phyloP scores from a whole-genome alignment of 805 yeast genomes.

The Jamesozyma lodderae region DNA sequence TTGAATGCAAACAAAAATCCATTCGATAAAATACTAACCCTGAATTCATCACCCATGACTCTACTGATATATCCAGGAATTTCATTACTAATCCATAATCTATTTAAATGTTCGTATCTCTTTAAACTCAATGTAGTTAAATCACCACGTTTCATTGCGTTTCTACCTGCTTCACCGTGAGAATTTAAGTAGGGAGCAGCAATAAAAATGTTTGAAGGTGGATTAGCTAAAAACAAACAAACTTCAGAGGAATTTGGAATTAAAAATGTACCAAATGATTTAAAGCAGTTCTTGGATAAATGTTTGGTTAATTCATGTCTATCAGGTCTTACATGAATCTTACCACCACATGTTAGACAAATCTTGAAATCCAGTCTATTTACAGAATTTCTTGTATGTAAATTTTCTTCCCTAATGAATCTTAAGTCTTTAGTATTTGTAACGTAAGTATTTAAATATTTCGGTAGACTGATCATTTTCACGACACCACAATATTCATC shows the following conservation, averaged over 20 bases:
- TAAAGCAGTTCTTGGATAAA: slow-evolving; percentile 23
- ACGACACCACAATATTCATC: slow-evolving; percentile 47
- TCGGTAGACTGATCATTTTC: slow-evolving; percentile 45
- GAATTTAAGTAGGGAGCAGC: slow-evolving; percentile 65
- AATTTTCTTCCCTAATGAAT: slow-evolving; percentile 26
- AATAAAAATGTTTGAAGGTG: slow-evolving; percentile 28
- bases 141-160: slow-evolving; percentile 45
- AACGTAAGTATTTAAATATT: slow-evolving; percentile 33
- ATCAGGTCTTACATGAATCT: slow-evolving; percentile 29
- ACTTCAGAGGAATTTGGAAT: slow-evolving; percentile 31
- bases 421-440: slow-evolving; percentile 26
- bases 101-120: slow-evolving; percentile 49
- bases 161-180: slow-evolving; percentile 65
- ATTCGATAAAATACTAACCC: slow-evolving; percentile 22
- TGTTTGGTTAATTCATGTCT: slow-evolving; percentile 27
- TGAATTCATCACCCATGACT: slow-evolving; percentile 29
- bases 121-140: slow-evolving; percentile 43
- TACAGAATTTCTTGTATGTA: slow-evolving; percentile 19
- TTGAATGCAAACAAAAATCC: slow-evolving; percentile 22
- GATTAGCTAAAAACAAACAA: slow-evolving; percentile 27
- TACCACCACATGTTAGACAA: slow-evolving; percentile 39
- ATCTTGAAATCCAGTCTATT: slow-evolving; percentile 37
- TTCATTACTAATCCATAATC: slow-evolving; percentile 54
- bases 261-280: slow-evolving; percentile 31
- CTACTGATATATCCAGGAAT: slow-evolving; percentile 41